Conservation (phyloP, 202 grass and related monocot genomes). For the Sporobolus alterniflorus region DNA sequence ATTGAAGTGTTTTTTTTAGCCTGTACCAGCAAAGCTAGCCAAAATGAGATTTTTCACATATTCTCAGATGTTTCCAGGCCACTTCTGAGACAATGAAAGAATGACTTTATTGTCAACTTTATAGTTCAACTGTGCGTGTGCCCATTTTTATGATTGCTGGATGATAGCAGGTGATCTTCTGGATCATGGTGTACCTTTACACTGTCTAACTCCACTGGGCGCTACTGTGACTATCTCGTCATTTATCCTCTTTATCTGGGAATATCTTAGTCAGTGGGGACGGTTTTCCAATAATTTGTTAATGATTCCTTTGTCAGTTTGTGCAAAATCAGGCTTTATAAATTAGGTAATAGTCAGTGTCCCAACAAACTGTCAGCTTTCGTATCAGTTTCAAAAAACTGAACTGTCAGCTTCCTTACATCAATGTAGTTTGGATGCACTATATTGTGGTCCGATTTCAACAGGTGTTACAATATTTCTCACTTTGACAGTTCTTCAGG, state of each 20-base stretch:
- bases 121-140: constrained; percentile 2
- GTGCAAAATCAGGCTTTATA: constrained; percentile 30
- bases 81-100: neutral
- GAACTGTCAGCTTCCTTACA: constrained; percentile 14
- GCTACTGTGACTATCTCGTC: constrained; percentile 23
- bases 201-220: constrained; percentile 13
- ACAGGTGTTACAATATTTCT: constrained; percentile 39
- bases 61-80: neutral
- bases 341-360: constrained; percentile 22
- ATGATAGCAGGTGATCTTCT: neutral
- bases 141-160: constrained; percentile 16
- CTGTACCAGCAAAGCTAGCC: neutral
- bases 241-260: constrained; percentile 16
- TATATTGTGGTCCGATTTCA: constrained; percentile 42
- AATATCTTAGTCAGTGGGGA: constrained; percentile 43
- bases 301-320: constrained; percentile 7
- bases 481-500: constrained; percentile 10
- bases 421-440: constrained; percentile 5
- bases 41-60: neutral
- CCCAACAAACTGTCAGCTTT: constrained; percentile 23
- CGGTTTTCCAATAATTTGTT: constrained; percentile 41
- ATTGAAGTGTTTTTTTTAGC: neutral
- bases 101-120: neutral
- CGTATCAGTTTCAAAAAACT: constrained; percentile 10
- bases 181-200: constrained; percentile 14